Evolutionary conservation across 805 yeast genomes (phyloP), one percentile per base, ranked within the genome.

Genomic region (Babjeviella inositovora): DNA sequence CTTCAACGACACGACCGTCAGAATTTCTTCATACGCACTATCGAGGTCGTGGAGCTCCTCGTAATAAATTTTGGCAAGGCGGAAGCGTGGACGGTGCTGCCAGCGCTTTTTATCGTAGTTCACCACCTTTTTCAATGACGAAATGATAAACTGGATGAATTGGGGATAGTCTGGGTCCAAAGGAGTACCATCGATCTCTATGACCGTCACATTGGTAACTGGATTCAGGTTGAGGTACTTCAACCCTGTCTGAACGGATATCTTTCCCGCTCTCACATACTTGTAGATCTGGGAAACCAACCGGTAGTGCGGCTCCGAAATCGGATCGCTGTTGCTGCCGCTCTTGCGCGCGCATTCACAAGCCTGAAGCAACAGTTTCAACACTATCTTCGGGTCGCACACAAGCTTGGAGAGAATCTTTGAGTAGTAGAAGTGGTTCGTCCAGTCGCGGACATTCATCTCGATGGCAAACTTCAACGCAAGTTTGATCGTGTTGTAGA

Each of bases 31-130:
- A 21, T 57, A 53, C 0, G 96, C 90, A 1, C 49, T 54, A 3
- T 47, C 45, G 6, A 47, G 31, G 27, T 77, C 70, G 2, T 56
- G 44, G 18, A 67, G 56, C 4, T 70, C 74, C 2, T 69, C 66
- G 24, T 50, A 59, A 10, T 55, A 46, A 7, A 85, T 69, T 25
- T 49, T 56, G 0, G 96, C 82, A 9, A 79, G 50, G 30, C 84
- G 54, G 38, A 62, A 84, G 3, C 66, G 57, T 2, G 96, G 92
- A 25, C 77, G 63, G 39, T 90, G 97, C 25, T 84, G 93, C 96
- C 96, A 84, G 25, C 70, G 79, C 40, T 72, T 79, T 40, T 76
- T 84, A 41, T 87, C 97, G 7, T 63, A 46, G 0, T 50, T 23
- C 10, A 61, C 44, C 3, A 81, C 38, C 27, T 51, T 62, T 18